Evolutionary conservation across 2,329 filamentous ascomycete genomes (phyloP).

Genomic region (Pyricularia grisea): DNA sequence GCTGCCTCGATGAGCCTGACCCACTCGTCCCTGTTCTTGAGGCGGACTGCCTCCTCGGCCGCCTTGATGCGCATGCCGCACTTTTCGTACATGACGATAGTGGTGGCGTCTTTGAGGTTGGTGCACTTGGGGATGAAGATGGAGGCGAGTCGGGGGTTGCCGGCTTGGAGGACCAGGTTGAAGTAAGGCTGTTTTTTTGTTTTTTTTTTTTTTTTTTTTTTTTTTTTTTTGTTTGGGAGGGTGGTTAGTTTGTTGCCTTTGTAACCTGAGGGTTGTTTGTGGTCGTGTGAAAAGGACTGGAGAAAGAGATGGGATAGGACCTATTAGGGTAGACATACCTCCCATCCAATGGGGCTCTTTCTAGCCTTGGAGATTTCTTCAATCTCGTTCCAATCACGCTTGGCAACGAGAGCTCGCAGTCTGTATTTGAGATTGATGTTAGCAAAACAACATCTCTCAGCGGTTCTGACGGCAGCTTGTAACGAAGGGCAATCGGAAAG

Average conservation of each 20-base stretch:
- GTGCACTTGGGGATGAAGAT: slow-evolving; percentile 84
- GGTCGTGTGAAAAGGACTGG: not conserved
- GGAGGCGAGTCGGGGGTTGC: slow-evolving; percentile 78
- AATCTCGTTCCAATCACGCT: slow-evolving; percentile 85
- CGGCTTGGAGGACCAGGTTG: slow-evolving; percentile 78
- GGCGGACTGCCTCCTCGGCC: slow-evolving; percentile 80
- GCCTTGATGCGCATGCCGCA: slow-evolving; percentile 85
- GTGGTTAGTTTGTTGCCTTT: not conserved
- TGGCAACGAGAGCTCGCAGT: slow-evolving; percentile 78
- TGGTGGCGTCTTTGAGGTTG: slow-evolving; percentile 54
- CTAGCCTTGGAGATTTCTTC: slow-evolving; percentile 72
- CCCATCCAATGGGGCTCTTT: slow-evolving; percentile 94
- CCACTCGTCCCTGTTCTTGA: slow-evolving; percentile 69
- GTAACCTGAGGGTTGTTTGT: not conserved
- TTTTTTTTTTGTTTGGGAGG: too few species aligned
- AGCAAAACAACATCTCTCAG: not conserved
- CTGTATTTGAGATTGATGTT: slow-evolving; percentile 25
- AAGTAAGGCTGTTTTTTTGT: slow-evolving; percentile 64
- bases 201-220: too few species aligned
- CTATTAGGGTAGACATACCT: slow-evolving; percentile 45
- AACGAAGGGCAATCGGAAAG: not conserved
- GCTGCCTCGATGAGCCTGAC: slow-evolving; percentile 66
- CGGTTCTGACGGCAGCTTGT: not conserved
- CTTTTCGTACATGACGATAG: slow-evolving; percentile 91
- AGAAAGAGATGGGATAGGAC: not conserved